Evolutionary conservation across 2,329 filamentous ascomycete species (phyloP).

Genomic region (Pyrenophora teres): DNA sequence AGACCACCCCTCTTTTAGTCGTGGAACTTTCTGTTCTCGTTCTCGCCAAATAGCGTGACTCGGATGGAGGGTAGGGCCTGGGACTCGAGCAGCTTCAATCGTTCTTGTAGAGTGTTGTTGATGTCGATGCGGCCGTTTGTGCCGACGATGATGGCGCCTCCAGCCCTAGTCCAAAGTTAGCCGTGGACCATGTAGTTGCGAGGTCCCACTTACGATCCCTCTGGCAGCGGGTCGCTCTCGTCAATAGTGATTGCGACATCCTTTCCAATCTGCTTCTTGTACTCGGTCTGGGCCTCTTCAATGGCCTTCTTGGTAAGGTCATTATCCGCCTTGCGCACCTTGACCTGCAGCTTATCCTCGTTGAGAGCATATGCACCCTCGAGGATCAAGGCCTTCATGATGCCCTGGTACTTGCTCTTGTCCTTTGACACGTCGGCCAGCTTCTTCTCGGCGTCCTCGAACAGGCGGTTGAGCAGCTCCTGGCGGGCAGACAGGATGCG

Average conservation of each 20-base stretch:
- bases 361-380: conserved; percentile 88
- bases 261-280: conserved; percentile 76
- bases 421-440: conserved; percentile 70
- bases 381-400: conserved; percentile 80
- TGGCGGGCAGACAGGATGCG: conserved; percentile 85
- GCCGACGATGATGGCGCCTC: conserved; percentile 80
- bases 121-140: conserved; percentile 93
- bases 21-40: conserved; percentile 93
- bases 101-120: conserved; percentile 96
- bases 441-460: conserved; percentile 77
- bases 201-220: conserved; percentile 72
- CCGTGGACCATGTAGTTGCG: accelerated
- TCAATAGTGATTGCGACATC: conserved; percentile 74
- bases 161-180: conserved; percentile 63
- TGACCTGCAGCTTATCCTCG: conserved; percentile 76
- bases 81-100: conserved; percentile 81
- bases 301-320: conserved; percentile 77
- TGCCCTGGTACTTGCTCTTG: conserved; percentile 72
- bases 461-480: conserved; percentile 87
- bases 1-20: conserved; percentile 62
- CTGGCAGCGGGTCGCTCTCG: conserved; percentile 77
- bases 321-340: conserved; percentile 79
- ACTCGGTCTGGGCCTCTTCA: conserved; percentile 76
- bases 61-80: conserved; percentile 84
- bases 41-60: conserved; percentile 87